Percentiles rank a stretch among this genome's conserved stretches.
Evolutionary conservation across 78 protist species (phyloP).

Genomic region (Dictyostelium intermedium): DNA sequence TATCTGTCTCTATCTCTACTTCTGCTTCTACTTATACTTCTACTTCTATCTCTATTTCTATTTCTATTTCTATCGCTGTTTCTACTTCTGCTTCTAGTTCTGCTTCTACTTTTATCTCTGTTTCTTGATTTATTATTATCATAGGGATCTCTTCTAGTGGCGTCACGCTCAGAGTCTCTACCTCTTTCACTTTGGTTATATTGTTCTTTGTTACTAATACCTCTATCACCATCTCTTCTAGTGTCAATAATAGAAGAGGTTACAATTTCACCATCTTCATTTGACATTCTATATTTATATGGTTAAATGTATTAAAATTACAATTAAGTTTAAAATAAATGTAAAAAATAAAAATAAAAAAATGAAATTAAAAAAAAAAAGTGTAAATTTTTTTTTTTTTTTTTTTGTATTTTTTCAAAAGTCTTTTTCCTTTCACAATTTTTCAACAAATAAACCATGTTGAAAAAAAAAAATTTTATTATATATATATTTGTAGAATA

Average conservation of each 20-base stretch:
- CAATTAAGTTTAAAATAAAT: background rate
- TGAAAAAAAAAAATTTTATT: background rate
- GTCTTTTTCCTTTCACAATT: too few species aligned
- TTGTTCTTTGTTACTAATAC: background rate
- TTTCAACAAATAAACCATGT: background rate
- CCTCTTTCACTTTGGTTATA: background rate
- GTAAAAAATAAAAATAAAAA: background rate
- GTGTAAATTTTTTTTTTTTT: background rate
- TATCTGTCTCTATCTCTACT: background rate
- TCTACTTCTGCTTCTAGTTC: background rate
- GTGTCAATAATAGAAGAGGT: background rate
- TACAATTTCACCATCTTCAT: constrained; percentile 19
- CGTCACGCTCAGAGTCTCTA: background rate
- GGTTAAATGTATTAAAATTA: background rate
- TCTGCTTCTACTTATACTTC: background rate
- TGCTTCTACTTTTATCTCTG: background rate
- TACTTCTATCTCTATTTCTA: background rate
- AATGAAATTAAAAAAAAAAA: background rate
- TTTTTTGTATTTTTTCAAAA: background rate
- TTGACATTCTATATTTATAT: background rate
- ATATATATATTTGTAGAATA: too few species aligned
- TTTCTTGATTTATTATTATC: background rate
- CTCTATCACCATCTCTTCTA: background rate
- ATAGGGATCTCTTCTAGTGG: background rate
- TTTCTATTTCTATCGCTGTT: background rate